These are phyloP conservation scores for Mycena amicta DNA, from an alignment of 768 basidiomycete species.

Conservation along the genomic window DNA sequence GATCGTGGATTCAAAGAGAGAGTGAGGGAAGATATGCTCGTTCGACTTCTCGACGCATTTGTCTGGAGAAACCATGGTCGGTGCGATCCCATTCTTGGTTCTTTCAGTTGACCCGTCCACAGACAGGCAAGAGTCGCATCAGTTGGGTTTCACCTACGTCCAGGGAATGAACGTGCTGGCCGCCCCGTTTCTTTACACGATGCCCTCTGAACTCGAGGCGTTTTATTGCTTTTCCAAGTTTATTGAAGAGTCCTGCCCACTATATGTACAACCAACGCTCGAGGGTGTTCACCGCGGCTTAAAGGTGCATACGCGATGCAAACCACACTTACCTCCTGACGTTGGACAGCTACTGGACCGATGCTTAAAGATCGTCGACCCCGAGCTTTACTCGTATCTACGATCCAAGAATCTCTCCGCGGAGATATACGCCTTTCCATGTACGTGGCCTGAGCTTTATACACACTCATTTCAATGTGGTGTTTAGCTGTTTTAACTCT, in stretches of 20 bases:
- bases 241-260: slow-evolving; percentile 90
- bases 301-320: slow-evolving; percentile 56
- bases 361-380: slow-evolving; percentile 90
- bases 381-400: slow-evolving; percentile 78
- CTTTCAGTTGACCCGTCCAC: neutral
- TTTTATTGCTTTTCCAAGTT: slow-evolving; percentile 97
- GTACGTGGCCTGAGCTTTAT: slow-evolving; percentile 46
- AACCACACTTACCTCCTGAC: neutral
- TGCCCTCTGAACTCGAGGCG: slow-evolving; percentile 98
- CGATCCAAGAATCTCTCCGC: slow-evolving; percentile 91
- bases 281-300: slow-evolving; percentile 95
- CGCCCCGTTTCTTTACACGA: slow-evolving; percentile 95
- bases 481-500: slow-evolving; percentile 83
- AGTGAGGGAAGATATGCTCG: slow-evolving; percentile 95
- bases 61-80: slow-evolving; percentile 93
- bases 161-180: slow-evolving; percentile 99
- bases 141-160: slow-evolving; percentile 91
- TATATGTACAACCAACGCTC: slow-evolving; percentile 96
- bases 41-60: slow-evolving; percentile 95
- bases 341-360: slow-evolving; percentile 78
- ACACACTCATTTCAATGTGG: slow-evolving; percentile 5
- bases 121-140: slow-evolving; percentile 81
- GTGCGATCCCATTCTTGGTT: slow-evolving; percentile 1
- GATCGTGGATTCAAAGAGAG: slow-evolving; percentile 97
- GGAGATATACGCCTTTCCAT: slow-evolving; percentile 97